Conservation (phyloP, 2,329 filamentous ascomycete species). For the Penicillium sp. region DNA sequence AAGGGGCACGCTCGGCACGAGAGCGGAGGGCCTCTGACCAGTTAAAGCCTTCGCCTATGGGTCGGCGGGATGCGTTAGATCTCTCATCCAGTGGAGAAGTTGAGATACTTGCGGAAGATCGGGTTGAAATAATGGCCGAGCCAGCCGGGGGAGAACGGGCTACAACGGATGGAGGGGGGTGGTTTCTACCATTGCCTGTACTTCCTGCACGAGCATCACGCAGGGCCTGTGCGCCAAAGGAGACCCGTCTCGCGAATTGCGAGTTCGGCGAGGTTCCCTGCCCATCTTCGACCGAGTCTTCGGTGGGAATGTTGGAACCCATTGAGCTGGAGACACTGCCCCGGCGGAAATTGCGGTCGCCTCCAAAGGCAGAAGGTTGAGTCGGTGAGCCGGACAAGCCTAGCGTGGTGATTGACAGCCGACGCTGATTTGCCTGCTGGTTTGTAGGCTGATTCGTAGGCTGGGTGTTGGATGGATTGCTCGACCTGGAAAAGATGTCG, state of each 20-base stretch:
- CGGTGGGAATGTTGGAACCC: conserved; percentile 41
- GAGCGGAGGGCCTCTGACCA: conserved; percentile 95
- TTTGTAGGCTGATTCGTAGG: conserved; percentile 50
- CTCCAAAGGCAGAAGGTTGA: conserved; percentile 50
- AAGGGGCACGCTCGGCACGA: conserved; percentile 75
- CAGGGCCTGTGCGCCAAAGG: conserved; percentile 80
- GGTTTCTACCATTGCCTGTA: conserved; percentile 61
- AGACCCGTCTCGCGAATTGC: conserved; percentile 74
- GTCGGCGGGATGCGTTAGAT: conserved; percentile 46
- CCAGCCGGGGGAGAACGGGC: conserved; percentile 27
- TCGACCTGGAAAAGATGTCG: conserved; percentile 41
- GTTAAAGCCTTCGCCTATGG: conserved; percentile 87
- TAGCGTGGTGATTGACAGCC: conserved; percentile 71
- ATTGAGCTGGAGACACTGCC: conserved; percentile 67
- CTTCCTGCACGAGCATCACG: conserved; percentile 66
- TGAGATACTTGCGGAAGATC: conserved; percentile 40
- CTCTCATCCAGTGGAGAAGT: conserved; percentile 37
- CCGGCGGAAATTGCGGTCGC: conserved; percentile 56
- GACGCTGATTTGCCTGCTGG: conserved; percentile 53
- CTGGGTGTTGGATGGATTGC: conserved; percentile 34
- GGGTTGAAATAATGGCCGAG: conserved; percentile 23
- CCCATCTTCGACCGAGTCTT: conserved; percentile 60
- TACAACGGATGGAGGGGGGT: conserved; percentile 36
- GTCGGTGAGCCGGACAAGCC: conserved; percentile 73
- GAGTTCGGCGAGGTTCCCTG: conserved; percentile 67